Conservation (phyloP, 2,329 filamentous ascomycete species). For the Metarhizium album region DNA sequence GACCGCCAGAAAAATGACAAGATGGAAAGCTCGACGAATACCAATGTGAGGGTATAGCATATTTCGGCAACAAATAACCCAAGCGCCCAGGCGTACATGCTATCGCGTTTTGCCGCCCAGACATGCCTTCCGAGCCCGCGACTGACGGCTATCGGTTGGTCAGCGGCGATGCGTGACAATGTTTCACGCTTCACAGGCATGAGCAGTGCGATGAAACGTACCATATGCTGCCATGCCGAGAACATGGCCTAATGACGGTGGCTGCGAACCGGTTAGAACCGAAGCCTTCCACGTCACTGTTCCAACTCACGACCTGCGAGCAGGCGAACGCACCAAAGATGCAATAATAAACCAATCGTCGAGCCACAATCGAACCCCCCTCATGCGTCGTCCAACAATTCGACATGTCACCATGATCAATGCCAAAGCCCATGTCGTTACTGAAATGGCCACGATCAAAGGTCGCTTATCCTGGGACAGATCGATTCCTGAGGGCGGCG, state of each 20-base stretch:
- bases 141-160: slow-evolving; percentile 9
- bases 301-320: background rate
- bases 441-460: slow-evolving; percentile 10
- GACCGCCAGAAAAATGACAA: slow-evolving; percentile 1
- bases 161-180: background rate
- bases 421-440: slow-evolving; percentile 10
- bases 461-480: slow-evolving; percentile 11
- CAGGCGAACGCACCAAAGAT: slow-evolving; percentile 10
- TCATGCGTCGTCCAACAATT: slow-evolving; percentile 11
- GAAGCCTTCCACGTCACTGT: background rate
- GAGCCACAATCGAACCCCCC: slow-evolving; percentile 10
- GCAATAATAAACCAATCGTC: slow-evolving; percentile 16
- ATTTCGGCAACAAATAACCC: slow-evolving; percentile 14
- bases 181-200: background rate
- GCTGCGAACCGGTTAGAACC: background rate
- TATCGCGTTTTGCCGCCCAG: slow-evolving; percentile 13
- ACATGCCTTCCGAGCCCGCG: slow-evolving; percentile 14
- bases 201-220: slow-evolving; percentile 4
- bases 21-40: slow-evolving; percentile 1
- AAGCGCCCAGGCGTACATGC: slow-evolving; percentile 11
- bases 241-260: slow-evolving; percentile 9
- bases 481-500: slow-evolving; percentile 12
- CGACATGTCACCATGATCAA: slow-evolving; percentile 10
- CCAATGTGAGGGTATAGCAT: slow-evolving; percentile 8
- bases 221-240: slow-evolving; percentile 10